Base-by-base conservation (phyloP, 2,329 filamentous ascomycete species). In the Blastomyces gilchristii region DNA sequence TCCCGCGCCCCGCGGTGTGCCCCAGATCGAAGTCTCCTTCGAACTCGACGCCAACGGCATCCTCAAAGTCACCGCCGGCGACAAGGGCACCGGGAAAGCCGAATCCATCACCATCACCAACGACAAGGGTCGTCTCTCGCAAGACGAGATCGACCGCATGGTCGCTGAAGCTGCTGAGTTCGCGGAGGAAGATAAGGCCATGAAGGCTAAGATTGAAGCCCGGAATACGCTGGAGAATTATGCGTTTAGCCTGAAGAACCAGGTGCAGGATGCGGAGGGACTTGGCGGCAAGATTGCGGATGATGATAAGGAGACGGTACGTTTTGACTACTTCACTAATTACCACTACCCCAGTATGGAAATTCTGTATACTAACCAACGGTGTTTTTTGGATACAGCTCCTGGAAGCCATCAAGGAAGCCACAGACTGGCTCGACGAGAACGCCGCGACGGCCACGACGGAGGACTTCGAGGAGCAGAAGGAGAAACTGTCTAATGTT, bases 31-130 rank as follows among this genome's bases (percentile, higher is more conserved):
- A 81, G 94, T 99, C 71, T 90, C 90, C 41, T 99, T 99, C 78
- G 91, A 97, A 79, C 87, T 99, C 64, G 93, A 99, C 73, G 92
- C 91, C 82, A 97, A 99, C 80, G 93, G 94, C 83, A 97, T 99
- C 72, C 86, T 99, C 69, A 93, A 95, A 84, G 94, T 99, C 67
- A 90, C 89, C 68, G 94, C 94, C 69, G 87, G 89, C 73, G 94
- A 99, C 80, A 97, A 97, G 88, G 94, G 92, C 76, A 97, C 93
- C 72, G 94, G 94, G 79, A 97, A 97, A 85, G 86, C 85, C 67
- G 91, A 99, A 84, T 91, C 89, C 67, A 97, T 99, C 78, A 97
- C 94, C 71, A 99, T 99, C 77, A 97, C 89, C 81, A 97, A 99
- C 82, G 94, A 99, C 82, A 97, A 97, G 87, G 94, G 94, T 70